Base-by-base conservation (phyloP, 768 basidiomycete species). In the Botryobasidium botryosum region DNA sequence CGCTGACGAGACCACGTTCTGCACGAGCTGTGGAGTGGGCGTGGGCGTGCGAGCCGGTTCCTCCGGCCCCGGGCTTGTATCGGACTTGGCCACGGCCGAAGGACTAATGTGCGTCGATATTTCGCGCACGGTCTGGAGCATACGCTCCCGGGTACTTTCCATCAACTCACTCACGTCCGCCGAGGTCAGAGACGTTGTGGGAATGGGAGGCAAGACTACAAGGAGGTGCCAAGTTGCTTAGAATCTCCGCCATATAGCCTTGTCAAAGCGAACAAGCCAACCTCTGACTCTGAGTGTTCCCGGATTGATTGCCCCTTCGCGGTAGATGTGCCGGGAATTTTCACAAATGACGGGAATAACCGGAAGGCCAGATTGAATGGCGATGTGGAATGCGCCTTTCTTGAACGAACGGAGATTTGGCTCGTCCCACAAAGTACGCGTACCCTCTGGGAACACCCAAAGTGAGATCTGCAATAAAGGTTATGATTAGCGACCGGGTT, bases 371-470 rank as follows among this genome's bases (percentile, higher is more conserved):
- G 86, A 77, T 61, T 90, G 79, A 21, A 97, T 70, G 24, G 94
- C 94, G 40, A 96, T 71, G 58, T 97, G 90, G 69, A 97, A 97
- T 3, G 88, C 91, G 32, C 94, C 94, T 61, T 96, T 99, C 69
- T 99, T 99, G 68, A 99, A 79, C 2, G 86, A 80, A 4, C 83
- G 68, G 58, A 99, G 62, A 26, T 72, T 69, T 6, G 80, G 71
- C 26, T 68, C 62, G 50, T 77, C 66, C 18, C 70, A 69, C 46
- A 71, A 71, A 35, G 85, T 75, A 28, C 92, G 75, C 8, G 94
- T 99, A 25, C 94, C 94, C 64, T 97, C 94, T 1, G 92, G 87
- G 63, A 87, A 97, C 62, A 99, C 77, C 82, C 86, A 92, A 38
- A 97, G 62, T 13, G 86, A 87, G 15, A 81, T 69, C 50, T 72